Base-by-base conservation (phyloP, 2,329 filamentous ascomycete genomes). In the Cladophialophora psammophila region DNA sequence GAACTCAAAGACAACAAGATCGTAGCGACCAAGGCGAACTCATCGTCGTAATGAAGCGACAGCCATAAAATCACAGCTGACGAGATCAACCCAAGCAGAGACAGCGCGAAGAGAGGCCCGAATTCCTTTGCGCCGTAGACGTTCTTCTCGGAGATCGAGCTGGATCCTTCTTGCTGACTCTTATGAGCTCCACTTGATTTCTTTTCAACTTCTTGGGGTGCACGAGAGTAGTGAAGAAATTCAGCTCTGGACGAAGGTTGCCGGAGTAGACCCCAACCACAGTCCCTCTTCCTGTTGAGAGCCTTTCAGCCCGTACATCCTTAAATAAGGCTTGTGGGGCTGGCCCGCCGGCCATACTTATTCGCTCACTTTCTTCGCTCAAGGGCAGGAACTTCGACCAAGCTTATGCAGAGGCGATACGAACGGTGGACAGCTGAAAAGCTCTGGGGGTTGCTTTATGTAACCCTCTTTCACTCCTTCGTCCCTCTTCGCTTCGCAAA, bases 141-240 rank as follows among this genome's bases (percentile, higher is more conserved):
- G 18, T 52, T 52, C 13, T 18, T n/a, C 13, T n/a, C 26, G n/a
- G 9, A 52, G 18, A 13, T 31, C 10, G 15, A 31, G 48, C 18
- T 52, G 48, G 9, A 8, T 52, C 67, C 67, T 18, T 61, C 70
- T 38, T 78, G 76, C 59, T 50, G 62, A 82, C 79, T 45, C 73
- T 45, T 45, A 81, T 77, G 13, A 80, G 76, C 56, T 79, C 78
- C 36, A 82, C 80, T 7, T 77, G 76, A 70, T 75, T 76, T 5
- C 74, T 71, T 2, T 75, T 73, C 26, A 81, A 75, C 8, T 72
- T 73, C 54, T 71, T n/a, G 5, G 83, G 84, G 60, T 87, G 84
- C 64, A 89, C 82, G 68, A 88, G 85, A 70, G 87, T 86, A 52
- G 86, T 84, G 70, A 89, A 89, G 79, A 87, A 88, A 64, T 86